These are phyloP conservation scores for Pisolithus sp. DNA, from an alignment of 768 basidiomycete genomes.

Conservation along the genomic window DNA sequence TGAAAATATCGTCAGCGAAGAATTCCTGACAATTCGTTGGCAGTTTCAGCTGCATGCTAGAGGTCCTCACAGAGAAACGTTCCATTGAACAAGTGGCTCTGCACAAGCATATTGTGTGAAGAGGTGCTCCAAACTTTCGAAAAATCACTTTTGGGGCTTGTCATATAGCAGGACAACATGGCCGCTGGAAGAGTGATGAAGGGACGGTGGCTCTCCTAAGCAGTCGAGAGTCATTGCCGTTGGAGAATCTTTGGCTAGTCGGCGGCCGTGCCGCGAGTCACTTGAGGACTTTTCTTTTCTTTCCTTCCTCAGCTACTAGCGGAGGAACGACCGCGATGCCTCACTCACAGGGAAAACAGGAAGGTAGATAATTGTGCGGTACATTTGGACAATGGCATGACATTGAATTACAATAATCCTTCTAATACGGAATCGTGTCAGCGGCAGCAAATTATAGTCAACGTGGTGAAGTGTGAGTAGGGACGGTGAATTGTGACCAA, in stretches of 20 bases:
- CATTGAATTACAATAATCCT: conserved; percentile 49
- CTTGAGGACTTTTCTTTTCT: conserved; percentile 57
- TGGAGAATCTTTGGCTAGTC: conserved; percentile 54
- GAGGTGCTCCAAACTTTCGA: too few relatives aligned
- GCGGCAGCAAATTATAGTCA: conserved; percentile 60
- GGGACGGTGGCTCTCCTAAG: conserved; percentile 44
- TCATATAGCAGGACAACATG: conserved; percentile 43
- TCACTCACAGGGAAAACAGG: conserved; percentile 61
- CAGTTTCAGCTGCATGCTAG: conserved; percentile 36
- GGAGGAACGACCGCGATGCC: conserved; percentile 29
- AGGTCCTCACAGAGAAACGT: neutral
- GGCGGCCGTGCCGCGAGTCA: conserved; percentile 76
- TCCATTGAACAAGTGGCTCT: neutral
- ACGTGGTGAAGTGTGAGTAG: conserved; percentile 6
- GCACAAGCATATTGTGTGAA: too few relatives aligned
- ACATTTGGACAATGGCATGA: conserved; percentile 59
- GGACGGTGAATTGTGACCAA: conserved; percentile 9
- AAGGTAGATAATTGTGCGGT: conserved; percentile 62
- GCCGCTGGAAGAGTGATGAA: too few relatives aligned
- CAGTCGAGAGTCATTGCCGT: conserved; percentile 63
- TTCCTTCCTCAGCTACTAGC: conserved; percentile 3
- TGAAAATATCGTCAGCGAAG: conserved; percentile 35
- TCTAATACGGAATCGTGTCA: conserved; percentile 62
- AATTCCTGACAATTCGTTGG: conserved; percentile 33
- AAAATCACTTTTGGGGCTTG: conserved; percentile 32